A percentile compares a stretch with the other conserved stretches of the same genome.
Evolutionary conservation across 108 stramenopile species (phyloP).

Genomic region (Cyclotella sp.): DNA sequence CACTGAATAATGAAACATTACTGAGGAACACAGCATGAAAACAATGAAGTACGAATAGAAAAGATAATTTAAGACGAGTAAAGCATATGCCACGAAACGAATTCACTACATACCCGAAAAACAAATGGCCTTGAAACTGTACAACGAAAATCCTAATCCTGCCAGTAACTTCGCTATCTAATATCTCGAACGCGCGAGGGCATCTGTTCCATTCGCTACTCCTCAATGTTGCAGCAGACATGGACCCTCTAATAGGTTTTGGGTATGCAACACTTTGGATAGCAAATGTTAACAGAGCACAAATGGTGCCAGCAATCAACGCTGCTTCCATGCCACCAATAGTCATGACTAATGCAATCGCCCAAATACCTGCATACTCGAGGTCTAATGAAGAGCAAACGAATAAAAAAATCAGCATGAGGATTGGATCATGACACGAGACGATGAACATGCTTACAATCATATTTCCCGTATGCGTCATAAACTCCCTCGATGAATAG

Average conservation of each 20-base stretch:
- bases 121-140: slow-evolving; percentile 76
- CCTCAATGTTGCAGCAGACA: slow-evolving; percentile 76
- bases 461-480: slow-evolving; percentile 58
- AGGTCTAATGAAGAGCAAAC: not conserved
- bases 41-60: not conserved
- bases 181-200: slow-evolving; percentile 45
- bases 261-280: slow-evolving; percentile 64
- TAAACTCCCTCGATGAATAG: slow-evolving; percentile 81
- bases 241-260: slow-evolving; percentile 66
- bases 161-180: slow-evolving; percentile 50
- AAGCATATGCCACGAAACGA: not conserved
- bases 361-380: slow-evolving; percentile 73
- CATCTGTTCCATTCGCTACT: slow-evolving; percentile 63
- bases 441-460: slow-evolving; percentile 10
- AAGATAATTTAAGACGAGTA: not conserved
- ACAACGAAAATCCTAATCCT: slow-evolving; percentile 62
- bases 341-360: slow-evolving; percentile 77
- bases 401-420: not conserved
- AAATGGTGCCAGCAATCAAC: slow-evolving; percentile 67
- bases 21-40: slow-evolving; percentile 40
- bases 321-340: slow-evolving; percentile 76
- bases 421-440: not conserved
- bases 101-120: slow-evolving; percentile 17
- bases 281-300: slow-evolving; percentile 68
- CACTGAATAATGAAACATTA: slow-evolving; percentile 56